Percentiles rank a stretch among this genome's conserved stretches.
These are phyloP conservation scores for Fusarium sp. DNA, from an alignment of 2,329 filamentous ascomycete genomes.

Conservation along the genomic window DNA sequence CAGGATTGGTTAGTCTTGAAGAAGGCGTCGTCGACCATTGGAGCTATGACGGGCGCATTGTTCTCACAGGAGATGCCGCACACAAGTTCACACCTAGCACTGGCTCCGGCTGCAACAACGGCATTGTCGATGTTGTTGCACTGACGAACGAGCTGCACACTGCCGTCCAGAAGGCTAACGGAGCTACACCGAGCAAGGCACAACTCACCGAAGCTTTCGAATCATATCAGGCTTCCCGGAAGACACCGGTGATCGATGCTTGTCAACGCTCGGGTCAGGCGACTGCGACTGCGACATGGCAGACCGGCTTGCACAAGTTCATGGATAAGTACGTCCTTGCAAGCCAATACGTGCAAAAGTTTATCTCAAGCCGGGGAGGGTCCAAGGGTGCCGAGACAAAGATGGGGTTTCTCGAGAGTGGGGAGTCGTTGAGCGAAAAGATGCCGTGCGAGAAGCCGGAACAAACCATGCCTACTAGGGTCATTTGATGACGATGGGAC, in stretches of 20 bases:
- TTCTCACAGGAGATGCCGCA: constrained; percentile 55
- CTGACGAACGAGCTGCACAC: constrained; percentile 49
- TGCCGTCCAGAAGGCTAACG: neutral
- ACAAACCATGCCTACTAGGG: neutral
- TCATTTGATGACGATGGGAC: too few species aligned
- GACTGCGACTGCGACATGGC: constrained; percentile 36
- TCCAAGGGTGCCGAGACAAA: constrained; percentile 11
- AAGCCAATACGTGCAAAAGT: constrained; percentile 20
- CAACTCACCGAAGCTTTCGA: constrained; percentile 28
- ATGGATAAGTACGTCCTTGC: constrained; percentile 34
- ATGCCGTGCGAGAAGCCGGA: neutral
- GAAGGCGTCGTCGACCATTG: constrained; percentile 57
- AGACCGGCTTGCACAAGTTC: constrained; percentile 30
- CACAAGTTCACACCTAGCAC: constrained; percentile 58
- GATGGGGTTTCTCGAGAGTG: constrained; percentile 17
- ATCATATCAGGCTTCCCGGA: constrained; percentile 29
- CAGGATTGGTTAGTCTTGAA: constrained; percentile 54
- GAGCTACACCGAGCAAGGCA: neutral
- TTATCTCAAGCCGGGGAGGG: constrained; percentile 8
- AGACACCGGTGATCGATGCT: constrained; percentile 22
- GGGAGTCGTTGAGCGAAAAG: constrained; percentile 3
- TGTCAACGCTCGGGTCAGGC: constrained; percentile 11
- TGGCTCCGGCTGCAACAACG: constrained; percentile 55
- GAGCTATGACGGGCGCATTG: constrained; percentile 54
- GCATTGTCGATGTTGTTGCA: constrained; percentile 52